A percentile compares a stretch with the other conserved stretches of the same genome.
These are phyloP conservation scores for Pueraria montana DNA, from an alignment of 306 rosid genomes.

Conservation along the genomic window DNA sequence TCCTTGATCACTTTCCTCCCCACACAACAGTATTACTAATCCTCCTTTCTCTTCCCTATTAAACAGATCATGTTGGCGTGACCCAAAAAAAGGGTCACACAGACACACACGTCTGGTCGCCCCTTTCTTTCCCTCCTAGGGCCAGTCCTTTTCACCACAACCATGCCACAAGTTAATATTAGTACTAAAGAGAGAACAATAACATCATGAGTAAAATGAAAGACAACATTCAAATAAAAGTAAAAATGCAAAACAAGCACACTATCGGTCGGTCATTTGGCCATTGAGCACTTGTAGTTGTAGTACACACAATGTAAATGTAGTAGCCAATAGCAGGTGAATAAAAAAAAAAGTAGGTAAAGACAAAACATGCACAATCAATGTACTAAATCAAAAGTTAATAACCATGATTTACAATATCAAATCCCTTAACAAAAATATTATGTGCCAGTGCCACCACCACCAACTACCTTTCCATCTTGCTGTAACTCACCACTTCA, in stretches of 20 bases:
- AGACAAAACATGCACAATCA: constrained; percentile 48
- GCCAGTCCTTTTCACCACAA: constrained; percentile 29
- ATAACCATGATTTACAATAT: constrained; percentile 33
- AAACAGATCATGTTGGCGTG: constrained; percentile 36
- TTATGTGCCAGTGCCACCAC: constrained; percentile 37
- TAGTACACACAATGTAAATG: background rate
- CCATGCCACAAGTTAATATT: constrained; percentile 14
- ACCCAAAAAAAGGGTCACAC: constrained; percentile 22
- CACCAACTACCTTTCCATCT: constrained; percentile 46
- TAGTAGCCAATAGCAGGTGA: background rate
- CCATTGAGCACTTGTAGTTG: constrained; percentile 8
- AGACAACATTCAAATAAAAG: constrained; percentile 28
- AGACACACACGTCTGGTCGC: constrained; percentile 36
- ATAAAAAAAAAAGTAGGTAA: constrained; percentile 34
- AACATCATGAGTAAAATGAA: constrained; percentile 29
- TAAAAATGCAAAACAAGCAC: background rate
- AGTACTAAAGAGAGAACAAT: background rate
- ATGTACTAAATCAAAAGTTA: constrained; percentile 37
- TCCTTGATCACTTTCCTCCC: constrained; percentile 21
- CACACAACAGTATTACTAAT: constrained; percentile 20
- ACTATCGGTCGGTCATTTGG: background rate
- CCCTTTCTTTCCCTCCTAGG: background rate
- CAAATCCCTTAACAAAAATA: constrained; percentile 36
- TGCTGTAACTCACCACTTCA: constrained; percentile 55
- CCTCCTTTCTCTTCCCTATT: constrained; percentile 23